phyloP scores from a whole-genome alignment of 208 protist genomes.

The Herpetomonas tarakana region DNA sequence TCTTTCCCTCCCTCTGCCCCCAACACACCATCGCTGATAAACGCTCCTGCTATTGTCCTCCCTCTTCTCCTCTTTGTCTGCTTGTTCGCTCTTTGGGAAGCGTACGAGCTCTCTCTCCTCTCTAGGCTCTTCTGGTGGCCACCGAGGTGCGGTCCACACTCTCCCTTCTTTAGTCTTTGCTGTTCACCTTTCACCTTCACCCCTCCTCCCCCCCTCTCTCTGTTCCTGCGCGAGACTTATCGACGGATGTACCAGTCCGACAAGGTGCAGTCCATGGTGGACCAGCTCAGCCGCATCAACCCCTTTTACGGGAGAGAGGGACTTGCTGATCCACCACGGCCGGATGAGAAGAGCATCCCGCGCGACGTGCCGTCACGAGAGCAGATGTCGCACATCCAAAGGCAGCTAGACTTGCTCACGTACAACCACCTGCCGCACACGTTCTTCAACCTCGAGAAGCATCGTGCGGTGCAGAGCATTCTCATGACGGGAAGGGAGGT shows the following conservation, averaged over 20 bases:
- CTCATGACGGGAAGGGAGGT: slow-evolving; percentile 79
- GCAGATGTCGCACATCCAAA: slow-evolving; percentile 69
- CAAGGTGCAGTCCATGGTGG: slow-evolving; percentile 34
- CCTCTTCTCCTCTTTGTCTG: no score
- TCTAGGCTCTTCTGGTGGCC: no score
- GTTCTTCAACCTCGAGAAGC: slow-evolving; percentile 90
- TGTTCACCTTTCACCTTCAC: no score
- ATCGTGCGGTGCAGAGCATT: slow-evolving; percentile 82
- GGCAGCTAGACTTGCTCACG: slow-evolving; percentile 59
- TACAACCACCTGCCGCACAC: slow-evolving; percentile 92
- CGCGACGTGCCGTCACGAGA: slow-evolving; percentile 37
- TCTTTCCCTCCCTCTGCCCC: no score
- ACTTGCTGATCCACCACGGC: slow-evolving; percentile 66
- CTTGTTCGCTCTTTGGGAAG: no score
- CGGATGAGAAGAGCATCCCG: slow-evolving; percentile 53
- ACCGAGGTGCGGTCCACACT: no score
- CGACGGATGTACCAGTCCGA: slow-evolving; percentile 10
- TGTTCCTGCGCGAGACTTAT: no score
- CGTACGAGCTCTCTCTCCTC: no score
- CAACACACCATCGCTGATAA: no score
- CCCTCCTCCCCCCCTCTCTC: no score
- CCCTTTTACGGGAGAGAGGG: slow-evolving; percentile 52
- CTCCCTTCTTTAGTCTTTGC: no score
- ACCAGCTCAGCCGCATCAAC: slow-evolving; percentile 61
- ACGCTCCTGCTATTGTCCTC: no score